Evolutionary conservation across 169 alveolate species (phyloP).

Genomic region (Plasmodium berghei): DNA sequence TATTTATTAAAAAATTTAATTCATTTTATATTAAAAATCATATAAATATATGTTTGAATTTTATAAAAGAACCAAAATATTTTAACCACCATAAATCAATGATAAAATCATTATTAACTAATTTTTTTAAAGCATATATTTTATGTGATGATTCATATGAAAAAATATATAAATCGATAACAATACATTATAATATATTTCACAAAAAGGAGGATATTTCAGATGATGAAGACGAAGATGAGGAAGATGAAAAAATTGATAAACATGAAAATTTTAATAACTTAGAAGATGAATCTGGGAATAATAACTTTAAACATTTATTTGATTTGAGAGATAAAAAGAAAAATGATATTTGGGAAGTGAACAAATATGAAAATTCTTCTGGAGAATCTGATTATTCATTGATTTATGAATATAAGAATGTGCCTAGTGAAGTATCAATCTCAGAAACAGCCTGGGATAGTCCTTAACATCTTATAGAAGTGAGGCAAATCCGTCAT

Average conservation of each 20-base stretch:
- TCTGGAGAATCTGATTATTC: slow-evolving; percentile 75
- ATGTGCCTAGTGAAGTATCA: slow-evolving; percentile 73
- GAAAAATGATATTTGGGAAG: not conserved
- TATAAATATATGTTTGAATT: slow-evolving; percentile 41
- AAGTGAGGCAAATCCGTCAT: no score
- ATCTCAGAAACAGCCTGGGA: slow-evolving; percentile 74
- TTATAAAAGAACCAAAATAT: slow-evolving; percentile 55
- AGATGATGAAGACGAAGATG: slow-evolving; percentile 17
- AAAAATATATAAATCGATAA: slow-evolving; percentile 23
- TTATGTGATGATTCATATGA: slow-evolving; percentile 8
- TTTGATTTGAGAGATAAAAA: slow-evolving; percentile 1
- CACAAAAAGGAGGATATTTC: slow-evolving; percentile 3
- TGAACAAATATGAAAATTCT: slow-evolving; percentile 4
- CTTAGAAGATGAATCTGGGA: not conserved
- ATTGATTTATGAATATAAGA: slow-evolving; percentile 47
- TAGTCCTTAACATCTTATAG: not conserved
- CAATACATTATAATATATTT: slow-evolving; percentile 12
- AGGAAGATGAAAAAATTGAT: slow-evolving; percentile 15
- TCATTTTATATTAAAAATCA: slow-evolving; percentile 55
- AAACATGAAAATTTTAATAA: not conserved
- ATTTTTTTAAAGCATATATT: slow-evolving; percentile 62
- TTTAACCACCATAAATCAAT: slow-evolving; percentile 31
- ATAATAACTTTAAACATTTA: not conserved
- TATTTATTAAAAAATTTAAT: slow-evolving; percentile 50
- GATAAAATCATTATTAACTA: slow-evolving; percentile 36